phyloP scores from a whole-genome alignment of 176 grass and related monocot genomes.

The Rhipidocladum racemiflorum region DNA sequence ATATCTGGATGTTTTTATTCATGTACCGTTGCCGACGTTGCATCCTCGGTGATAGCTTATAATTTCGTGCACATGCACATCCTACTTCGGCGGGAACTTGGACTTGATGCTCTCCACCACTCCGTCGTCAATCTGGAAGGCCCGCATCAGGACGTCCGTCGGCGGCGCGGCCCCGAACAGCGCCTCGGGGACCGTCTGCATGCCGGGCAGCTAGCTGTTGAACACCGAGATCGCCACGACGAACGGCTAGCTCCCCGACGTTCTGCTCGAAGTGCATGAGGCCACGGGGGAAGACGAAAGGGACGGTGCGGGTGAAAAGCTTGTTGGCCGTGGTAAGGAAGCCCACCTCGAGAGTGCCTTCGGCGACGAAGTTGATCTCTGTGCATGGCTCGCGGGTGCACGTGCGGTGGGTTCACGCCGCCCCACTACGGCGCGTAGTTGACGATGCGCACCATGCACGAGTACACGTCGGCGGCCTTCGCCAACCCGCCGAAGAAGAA shows the following conservation, averaged over 20 bases:
- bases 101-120: conserved; percentile 49
- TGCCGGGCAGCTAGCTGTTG: conserved; percentile 60
- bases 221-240: conserved; percentile 47
- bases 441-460: conserved; percentile 41
- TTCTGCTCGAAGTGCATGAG: conserved; percentile 61
- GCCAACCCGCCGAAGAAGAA: conserved; percentile 56
- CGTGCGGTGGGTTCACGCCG: too few species aligned
- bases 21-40: not conserved
- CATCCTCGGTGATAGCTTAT: not conserved
- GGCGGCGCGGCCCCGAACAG: conserved; percentile 47
- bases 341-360: conserved; percentile 48
- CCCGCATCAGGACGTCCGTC: conserved; percentile 25
- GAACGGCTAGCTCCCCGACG: not conserved
- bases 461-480: conserved; percentile 30
- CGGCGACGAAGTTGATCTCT: too few species aligned
- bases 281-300: conserved; percentile 59
- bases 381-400: too few species aligned
- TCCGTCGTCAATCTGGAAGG: conserved; percentile 39
- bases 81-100: not conserved
- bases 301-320: conserved; percentile 35
- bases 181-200: conserved; percentile 19
- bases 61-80: not conserved
- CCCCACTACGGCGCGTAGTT: conserved; percentile 45
- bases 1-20: too few species aligned
- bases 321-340: conserved; percentile 31